A percentile compares a stretch with the other conserved stretches of the same genome.
phyloP scores from a whole-genome alignment of 2,329 filamentous ascomycete species.

The Boeremia lycopersici region DNA sequence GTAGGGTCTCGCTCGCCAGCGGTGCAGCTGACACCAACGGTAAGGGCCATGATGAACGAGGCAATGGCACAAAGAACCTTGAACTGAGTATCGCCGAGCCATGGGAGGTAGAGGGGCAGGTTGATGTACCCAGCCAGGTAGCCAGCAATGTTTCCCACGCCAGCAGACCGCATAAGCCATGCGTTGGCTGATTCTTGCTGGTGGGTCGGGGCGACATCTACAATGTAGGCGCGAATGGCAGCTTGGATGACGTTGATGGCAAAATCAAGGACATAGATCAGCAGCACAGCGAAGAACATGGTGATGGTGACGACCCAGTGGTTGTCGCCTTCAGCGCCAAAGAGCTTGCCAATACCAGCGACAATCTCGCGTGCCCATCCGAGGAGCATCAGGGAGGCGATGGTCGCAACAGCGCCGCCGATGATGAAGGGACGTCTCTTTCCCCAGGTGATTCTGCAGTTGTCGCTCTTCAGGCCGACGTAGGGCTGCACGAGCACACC shows the following conservation, averaged over 20 bases:
- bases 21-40: slow-evolving; percentile 72
- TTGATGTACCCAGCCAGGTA: slow-evolving; percentile 87
- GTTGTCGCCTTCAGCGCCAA: slow-evolving; percentile 72
- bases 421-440: slow-evolving; percentile 60
- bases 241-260: slow-evolving; percentile 97
- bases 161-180: slow-evolving; percentile 87
- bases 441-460: slow-evolving; percentile 55
- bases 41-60: slow-evolving; percentile 71
- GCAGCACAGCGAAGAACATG: slow-evolving; percentile 80
- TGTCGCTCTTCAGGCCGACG: slow-evolving; percentile 60
- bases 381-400: slow-evolving; percentile 56
- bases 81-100: slow-evolving; percentile 87
- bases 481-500: slow-evolving; percentile 61
- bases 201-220: slow-evolving; percentile 88
- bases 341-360: slow-evolving; percentile 68
- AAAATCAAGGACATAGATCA: slow-evolving; percentile 91
- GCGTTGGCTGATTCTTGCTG: slow-evolving; percentile 94
- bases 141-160: slow-evolving; percentile 87
- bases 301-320: slow-evolving; percentile 67
- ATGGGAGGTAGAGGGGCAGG: slow-evolving; percentile 75
- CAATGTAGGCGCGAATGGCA: slow-evolving; percentile 87
- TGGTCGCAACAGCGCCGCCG: slow-evolving; percentile 56
- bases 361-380: slow-evolving; percentile 63
- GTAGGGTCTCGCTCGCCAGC: slow-evolving; percentile 79
- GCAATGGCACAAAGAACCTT: slow-evolving; percentile 89